A percentile compares a stretch with the other conserved stretches of the same genome.
These are phyloP conservation scores for Termitomyces eurrhizus DNA, from an alignment of 768 basidiomycete genomes.

Conservation along the genomic window DNA sequence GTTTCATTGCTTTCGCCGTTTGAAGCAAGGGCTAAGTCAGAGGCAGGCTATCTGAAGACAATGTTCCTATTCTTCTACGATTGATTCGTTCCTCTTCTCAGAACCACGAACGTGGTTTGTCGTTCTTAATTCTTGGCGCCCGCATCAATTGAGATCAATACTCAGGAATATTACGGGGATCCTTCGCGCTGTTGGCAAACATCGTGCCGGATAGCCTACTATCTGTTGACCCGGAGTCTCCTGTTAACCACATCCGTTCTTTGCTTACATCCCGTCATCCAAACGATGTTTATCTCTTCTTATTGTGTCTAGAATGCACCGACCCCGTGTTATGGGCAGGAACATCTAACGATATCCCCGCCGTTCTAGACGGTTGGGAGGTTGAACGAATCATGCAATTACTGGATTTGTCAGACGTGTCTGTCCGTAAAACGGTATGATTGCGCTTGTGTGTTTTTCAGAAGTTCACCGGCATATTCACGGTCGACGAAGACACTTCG, in stretches of 20 bases:
- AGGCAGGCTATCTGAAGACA: conserved; percentile 20
- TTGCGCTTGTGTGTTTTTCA: neutral
- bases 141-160: conserved; percentile 7
- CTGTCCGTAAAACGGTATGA: conserved; percentile 57
- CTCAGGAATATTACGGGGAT: conserved; percentile 30
- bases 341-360: conserved; percentile 40
- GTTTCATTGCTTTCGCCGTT: conserved; percentile 7
- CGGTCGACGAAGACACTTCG: conserved; percentile 50
- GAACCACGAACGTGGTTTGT: conserved; percentile 21
- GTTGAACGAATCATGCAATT: conserved; percentile 70
- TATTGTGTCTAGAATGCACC: conserved; percentile 58
- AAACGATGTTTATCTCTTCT: conserved; percentile 63
- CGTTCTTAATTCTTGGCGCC: neutral
- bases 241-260: conserved; percentile 47
- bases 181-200: conserved; percentile 32
- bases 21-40: neutral
- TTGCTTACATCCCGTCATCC: conserved; percentile 54
- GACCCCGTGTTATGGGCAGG: conserved; percentile 69
- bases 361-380: conserved; percentile 66
- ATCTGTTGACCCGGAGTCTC: conserved; percentile 22
- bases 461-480: conserved; percentile 3
- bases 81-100: conserved; percentile 23
- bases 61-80: conserved; percentile 21
- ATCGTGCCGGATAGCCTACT: conserved; percentile 24
- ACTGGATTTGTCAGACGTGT: conserved; percentile 54